Percentiles rank a stretch among this genome's conserved stretches.
These are phyloP conservation scores for Aspergillus chevalieri DNA, from an alignment of 2,329 filamentous ascomycete species.

Conservation along the genomic window DNA sequence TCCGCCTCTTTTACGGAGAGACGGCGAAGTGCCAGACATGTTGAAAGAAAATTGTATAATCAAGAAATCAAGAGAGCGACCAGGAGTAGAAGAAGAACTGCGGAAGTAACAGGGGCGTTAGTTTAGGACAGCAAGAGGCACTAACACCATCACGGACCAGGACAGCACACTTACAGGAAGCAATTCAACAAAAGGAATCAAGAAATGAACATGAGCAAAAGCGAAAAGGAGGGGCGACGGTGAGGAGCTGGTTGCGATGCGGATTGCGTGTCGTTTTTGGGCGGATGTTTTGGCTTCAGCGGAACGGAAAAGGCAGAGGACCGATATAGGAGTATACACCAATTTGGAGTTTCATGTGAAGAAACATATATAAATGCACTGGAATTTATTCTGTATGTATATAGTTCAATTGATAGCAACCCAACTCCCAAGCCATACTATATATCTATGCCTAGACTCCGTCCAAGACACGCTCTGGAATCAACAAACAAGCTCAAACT, in stretches of 20 bases:
- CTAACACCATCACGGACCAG: neutral
- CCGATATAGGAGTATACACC: conserved; percentile 14
- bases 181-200: neutral
- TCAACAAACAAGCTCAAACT: neutral
- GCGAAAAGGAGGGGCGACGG: neutral
- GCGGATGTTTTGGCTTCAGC: conserved; percentile 1
- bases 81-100: conserved; percentile 4
- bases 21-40: conserved; percentile 32
- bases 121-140: neutral
- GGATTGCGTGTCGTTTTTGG: neutral
- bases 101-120: neutral
- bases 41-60: conserved; percentile 13
- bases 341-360: neutral
- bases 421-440: no score
- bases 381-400: no score
- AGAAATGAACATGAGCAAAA: conserved; percentile 6
- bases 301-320: conserved; percentile 18
- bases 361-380: no score
- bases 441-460: no score
- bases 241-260: conserved; percentile 5
- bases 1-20: conserved; percentile 38
- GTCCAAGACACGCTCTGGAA: neutral
- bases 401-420: no score
- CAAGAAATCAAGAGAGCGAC: conserved; percentile 20
- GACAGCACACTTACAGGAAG: neutral